A percentile compares a stretch with the other conserved stretches of the same genome.
phyloP scores from a whole-genome alignment of 805 yeast genomes.

The Saccharomycopsis sp. region DNA sequence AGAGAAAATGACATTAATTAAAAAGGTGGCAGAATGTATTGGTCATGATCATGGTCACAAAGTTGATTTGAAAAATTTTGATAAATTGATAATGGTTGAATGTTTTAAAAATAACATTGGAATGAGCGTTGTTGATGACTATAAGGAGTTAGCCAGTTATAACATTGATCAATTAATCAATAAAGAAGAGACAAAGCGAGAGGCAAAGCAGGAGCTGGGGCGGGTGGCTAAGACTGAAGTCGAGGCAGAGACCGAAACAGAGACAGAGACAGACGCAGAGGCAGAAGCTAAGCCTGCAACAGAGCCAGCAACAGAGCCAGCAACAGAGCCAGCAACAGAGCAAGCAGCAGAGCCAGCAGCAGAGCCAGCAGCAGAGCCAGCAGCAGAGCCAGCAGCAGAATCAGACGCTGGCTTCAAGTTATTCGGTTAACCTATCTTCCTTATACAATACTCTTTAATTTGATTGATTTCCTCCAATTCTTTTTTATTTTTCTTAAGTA shows the following conservation, averaged over 20 bases:
- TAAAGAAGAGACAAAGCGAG: slow-evolving; percentile 22
- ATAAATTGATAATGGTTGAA: slow-evolving; percentile 74
- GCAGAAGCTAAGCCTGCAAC: not conserved
- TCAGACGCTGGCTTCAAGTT: not conserved
- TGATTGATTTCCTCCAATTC: slow-evolving; percentile 10
- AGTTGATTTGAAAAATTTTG: slow-evolving; percentile 76
- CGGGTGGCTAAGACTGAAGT: not conserved
- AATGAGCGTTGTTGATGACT: slow-evolving; percentile 70
- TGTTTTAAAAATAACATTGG: slow-evolving; percentile 88
- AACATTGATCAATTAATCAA: slow-evolving; percentile 79
- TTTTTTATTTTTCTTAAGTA: slow-evolving; percentile 2
- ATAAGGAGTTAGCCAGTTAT: slow-evolving; percentile 54
- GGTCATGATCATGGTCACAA: slow-evolving; percentile 64
- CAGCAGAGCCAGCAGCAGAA: not conserved
- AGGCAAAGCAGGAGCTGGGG: not conserved
- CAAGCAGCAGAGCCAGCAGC: slow-evolving; percentile 23
- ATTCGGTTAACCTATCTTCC: not conserved
- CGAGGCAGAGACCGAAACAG: not conserved
- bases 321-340: not conserved
- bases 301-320: not conserved
- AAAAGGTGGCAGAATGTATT: slow-evolving; percentile 61
- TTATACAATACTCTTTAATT: slow-evolving; percentile 7
- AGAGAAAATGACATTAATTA: slow-evolving; percentile 66
- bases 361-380: not conserved
- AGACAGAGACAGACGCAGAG: not conserved